Percentiles rank a stretch among this genome's conserved stretches.
phyloP scores from a whole-genome alignment of 257 asterid species.

The Paraleonurus japonicus region DNA sequence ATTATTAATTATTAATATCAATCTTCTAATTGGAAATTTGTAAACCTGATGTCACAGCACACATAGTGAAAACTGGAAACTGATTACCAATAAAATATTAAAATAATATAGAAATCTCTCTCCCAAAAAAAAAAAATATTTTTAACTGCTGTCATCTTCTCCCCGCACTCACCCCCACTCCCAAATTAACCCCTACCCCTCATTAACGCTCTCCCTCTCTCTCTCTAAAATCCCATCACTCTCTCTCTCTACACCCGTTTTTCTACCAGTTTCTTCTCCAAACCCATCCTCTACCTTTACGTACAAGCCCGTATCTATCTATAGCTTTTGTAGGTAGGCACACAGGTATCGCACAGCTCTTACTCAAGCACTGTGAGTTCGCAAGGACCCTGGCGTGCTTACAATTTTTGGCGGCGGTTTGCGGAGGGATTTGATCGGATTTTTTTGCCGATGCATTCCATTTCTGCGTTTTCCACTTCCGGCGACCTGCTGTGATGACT shows the following conservation, averaged over 20 bases:
- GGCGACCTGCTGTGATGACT: conserved; percentile 59
- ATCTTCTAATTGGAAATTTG: no score
- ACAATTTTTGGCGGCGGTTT: conserved; percentile 24
- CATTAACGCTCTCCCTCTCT: conserved; percentile 16
- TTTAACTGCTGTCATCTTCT: conserved; percentile 43
- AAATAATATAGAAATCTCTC: neutral
- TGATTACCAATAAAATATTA: no score
- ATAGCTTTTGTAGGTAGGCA: conserved; percentile 14
- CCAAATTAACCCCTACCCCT: conserved; percentile 31
- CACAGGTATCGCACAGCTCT: conserved; percentile 13
- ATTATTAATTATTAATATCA: neutral
- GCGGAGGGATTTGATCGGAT: conserved; percentile 23
- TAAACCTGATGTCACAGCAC: neutral
- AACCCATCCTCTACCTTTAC: conserved; percentile 34
- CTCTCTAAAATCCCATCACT: conserved; percentile 35
- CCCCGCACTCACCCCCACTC: conserved; percentile 13
- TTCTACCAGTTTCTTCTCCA: conserved; percentile 29
- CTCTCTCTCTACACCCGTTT: conserved; percentile 29
- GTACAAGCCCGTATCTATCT: conserved; percentile 33
- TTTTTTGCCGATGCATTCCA: conserved; percentile 47
- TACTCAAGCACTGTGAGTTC: conserved; percentile 22
- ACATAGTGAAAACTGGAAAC: neutral
- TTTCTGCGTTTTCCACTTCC: conserved; percentile 24
- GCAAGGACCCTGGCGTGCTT: conserved; percentile 17
- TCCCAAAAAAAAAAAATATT: conserved; percentile 2